Evolutionary conservation across 352 stramenopile genomes (phyloP), one percentile per base, ranked within the genome.

Genomic region (Phytophthora sp.): DNA sequence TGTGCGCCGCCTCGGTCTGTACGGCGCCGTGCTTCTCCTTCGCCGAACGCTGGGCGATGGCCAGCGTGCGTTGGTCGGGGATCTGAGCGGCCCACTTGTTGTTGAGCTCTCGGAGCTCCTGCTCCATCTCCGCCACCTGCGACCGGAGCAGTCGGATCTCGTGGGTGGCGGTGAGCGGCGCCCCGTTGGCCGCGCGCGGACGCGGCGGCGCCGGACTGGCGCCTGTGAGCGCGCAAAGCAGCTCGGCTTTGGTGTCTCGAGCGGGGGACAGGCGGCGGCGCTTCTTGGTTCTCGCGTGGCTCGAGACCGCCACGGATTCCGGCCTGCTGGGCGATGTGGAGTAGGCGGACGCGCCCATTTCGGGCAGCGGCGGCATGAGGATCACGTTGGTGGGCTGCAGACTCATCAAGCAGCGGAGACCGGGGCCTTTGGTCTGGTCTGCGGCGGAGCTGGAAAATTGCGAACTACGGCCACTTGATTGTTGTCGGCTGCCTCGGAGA

Each of bases 91-190:
- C 21, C 72, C 72, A 80, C n/a, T 63, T 65, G 28, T 45, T 15
- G 15, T 62, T 41, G 4, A 80, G 38, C 4, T 18, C 15, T 5
- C 41, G 54, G 0, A 80, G 63, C 8, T 77, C 39, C 4, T 72
- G 53, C 35, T 77, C 72, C 67, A 80, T 76, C 11, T 57, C 39
- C 23, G 63, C 72, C 18, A 80, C 72, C 39, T 77, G 68, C 7
- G 56, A 59, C 21, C 72, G 58, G n/a, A 80, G 38, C 3, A 75
- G 44, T 4, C 68, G 63, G 34, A 80, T 63, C 54, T 77, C 72
- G 26, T 80, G 64, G 2, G 67, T 76, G 30, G 62, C 53, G 8
- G 46, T 64, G n/a, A 76, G 55, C 3, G 62, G 51, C 4, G 54
- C 54, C 3, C 66, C 60, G 21, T 70, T 74, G 26, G 66, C 66